A percentile compares a stretch with the other conserved stretches of the same genome.
Conservation (phyloP, 192 early-diverging fungal species). For the Powellomyces hirtus region DNA sequence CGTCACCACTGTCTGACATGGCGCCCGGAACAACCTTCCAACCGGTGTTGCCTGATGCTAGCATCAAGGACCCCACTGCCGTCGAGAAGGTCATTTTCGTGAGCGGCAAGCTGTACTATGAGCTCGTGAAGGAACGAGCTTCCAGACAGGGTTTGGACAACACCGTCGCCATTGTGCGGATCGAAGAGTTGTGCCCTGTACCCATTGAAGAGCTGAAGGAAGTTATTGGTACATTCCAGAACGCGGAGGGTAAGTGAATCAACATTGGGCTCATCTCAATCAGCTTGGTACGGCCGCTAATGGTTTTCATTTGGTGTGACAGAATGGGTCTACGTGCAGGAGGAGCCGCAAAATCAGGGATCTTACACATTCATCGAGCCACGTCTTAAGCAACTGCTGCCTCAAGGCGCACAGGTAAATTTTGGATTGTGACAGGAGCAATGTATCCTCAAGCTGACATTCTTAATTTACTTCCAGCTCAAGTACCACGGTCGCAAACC, state of each 20-base stretch:
- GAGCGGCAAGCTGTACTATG: conserved; percentile 91
- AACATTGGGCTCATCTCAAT: neutral
- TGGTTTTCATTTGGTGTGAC: neutral
- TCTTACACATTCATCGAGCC: conserved; percentile 86
- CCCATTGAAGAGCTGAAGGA: conserved; percentile 64
- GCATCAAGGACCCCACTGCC: conserved; percentile 30
- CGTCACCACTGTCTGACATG: conserved; percentile 81
- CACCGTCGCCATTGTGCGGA: conserved; percentile 75
- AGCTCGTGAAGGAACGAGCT: conserved; percentile 78
- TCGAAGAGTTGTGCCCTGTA: conserved; percentile 94
- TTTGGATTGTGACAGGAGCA: neutral
- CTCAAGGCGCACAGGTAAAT: conserved; percentile 37
- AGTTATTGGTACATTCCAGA: conserved; percentile 58
- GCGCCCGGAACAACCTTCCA: conserved; percentile 78
- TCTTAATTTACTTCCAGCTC: conserved; percentile 24
- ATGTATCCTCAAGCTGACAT: neutral
- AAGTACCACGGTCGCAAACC: conserved; percentile 72
- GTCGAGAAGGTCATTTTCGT: conserved; percentile 80
- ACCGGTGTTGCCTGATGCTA: conserved; percentile 72
- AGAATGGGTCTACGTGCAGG: conserved; percentile 57
- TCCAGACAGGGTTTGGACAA: conserved; percentile 45
- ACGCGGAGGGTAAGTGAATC: neutral
- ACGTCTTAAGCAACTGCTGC: conserved; percentile 73
- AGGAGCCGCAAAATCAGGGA: conserved; percentile 94
- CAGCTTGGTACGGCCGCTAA: too few species aligned